Evolutionary conservation across 768 basidiomycete species (phyloP).

Genomic region (Russula sp.): DNA sequence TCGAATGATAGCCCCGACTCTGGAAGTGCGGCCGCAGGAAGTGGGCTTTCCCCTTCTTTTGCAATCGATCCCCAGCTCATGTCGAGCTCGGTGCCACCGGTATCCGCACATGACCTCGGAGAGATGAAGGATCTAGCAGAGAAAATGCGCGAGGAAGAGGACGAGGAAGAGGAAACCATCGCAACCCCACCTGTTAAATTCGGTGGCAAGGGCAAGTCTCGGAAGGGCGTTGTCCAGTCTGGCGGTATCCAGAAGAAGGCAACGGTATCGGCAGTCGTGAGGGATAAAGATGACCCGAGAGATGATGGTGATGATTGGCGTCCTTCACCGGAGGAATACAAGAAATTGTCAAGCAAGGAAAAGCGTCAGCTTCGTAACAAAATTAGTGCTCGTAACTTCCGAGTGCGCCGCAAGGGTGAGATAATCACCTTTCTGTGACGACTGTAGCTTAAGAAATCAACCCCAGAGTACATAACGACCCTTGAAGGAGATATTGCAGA

Average conservation of each 20-base stretch:
- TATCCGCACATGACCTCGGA: constrained; percentile 41
- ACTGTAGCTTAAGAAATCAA: background rate
- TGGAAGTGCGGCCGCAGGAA: constrained; percentile 17
- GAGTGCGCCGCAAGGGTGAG: constrained; percentile 88
- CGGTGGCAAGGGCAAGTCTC: constrained; percentile 50
- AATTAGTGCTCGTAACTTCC: constrained; percentile 92
- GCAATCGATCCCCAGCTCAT: constrained; percentile 78
- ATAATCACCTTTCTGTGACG: constrained; percentile 18
- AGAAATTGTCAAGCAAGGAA: constrained; percentile 94
- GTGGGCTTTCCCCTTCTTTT: constrained; percentile 37
- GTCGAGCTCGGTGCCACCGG: constrained; percentile 52
- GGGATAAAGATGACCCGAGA: constrained; percentile 49
- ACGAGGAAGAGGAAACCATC: constrained; percentile 34
- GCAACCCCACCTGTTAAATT: constrained; percentile 35
- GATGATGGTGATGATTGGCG: constrained; percentile 74
- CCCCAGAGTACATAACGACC: constrained; percentile 86
- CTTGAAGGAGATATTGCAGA: constrained; percentile 93
- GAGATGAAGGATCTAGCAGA: constrained; percentile 40
- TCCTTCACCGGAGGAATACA: constrained; percentile 88
- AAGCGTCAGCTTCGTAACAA: constrained; percentile 96
- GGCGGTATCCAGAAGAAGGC: constrained; percentile 70
- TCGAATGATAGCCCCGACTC: constrained; percentile 34
- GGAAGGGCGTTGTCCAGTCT: constrained; percentile 68
- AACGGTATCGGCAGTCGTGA: constrained; percentile 37
- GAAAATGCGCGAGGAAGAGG: constrained; percentile 38